Evolutionary conservation across 1,284 basidiomycete genomes (phyloP).

Genomic region (Ustilago vetiveriae): DNA sequence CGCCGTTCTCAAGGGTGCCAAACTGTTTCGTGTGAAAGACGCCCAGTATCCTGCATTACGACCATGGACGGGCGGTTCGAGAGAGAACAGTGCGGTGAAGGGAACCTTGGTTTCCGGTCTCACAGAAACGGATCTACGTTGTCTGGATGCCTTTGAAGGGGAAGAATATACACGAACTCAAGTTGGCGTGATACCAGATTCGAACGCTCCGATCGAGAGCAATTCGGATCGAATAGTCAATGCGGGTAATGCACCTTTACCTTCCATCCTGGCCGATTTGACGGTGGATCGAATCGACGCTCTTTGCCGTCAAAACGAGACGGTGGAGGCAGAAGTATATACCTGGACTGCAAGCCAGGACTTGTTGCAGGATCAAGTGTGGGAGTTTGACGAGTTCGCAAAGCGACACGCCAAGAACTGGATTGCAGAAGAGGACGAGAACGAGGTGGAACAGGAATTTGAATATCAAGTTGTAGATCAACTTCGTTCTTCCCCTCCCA

Average conservation of each 20-base stretch:
- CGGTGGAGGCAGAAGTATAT: constrained; percentile 40
- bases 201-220: constrained; percentile 2
- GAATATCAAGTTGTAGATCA: constrained; percentile 44
- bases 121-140: constrained; percentile 27
- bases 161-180: constrained; percentile 42
- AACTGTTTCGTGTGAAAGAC: constrained; percentile 37
- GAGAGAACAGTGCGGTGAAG: constrained; percentile 28
- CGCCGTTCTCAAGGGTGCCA: constrained; percentile 29
- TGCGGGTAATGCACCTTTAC: constrained; percentile 25
- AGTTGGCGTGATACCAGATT: constrained; percentile 24
- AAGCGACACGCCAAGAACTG: constrained; percentile 31
- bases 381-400: constrained; percentile 52
- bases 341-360: constrained; percentile 30
- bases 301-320: not conserved
- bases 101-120: constrained; percentile 48
- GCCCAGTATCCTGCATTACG: constrained; percentile 56
- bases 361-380: constrained; percentile 24
- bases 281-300: constrained; percentile 12
- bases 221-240: constrained; percentile 32
- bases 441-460: constrained; percentile 42
- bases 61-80: too few species aligned
- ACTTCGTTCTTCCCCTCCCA: too few species aligned
- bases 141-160: constrained; percentile 52
- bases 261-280: constrained; percentile 29
- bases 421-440: constrained; percentile 28